phyloP scores from a whole-genome alignment of 257 asterid species.

The Fraxinus cuspidata region DNA sequence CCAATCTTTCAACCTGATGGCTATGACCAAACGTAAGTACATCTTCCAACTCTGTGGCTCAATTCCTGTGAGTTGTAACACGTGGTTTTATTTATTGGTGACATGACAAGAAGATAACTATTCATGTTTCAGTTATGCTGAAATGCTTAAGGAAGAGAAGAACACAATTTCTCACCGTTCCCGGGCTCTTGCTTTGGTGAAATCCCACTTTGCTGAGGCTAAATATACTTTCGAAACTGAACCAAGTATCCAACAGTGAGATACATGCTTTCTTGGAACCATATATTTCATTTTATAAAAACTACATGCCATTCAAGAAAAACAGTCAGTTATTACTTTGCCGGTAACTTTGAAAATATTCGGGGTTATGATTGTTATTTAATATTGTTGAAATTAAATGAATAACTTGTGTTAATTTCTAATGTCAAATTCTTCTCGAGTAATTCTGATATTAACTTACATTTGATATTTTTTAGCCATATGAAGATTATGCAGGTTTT shows the following conservation, averaged over 20 bases:
- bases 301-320: not conserved
- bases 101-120: conserved; percentile 11
- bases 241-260: conserved; percentile 28
- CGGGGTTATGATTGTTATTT: not conserved
- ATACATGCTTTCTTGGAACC: conserved; percentile 9
- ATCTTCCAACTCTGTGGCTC: not conserved
- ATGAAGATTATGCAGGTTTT: not conserved
- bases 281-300: not conserved
- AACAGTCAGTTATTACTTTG: not conserved
- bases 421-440: conserved; percentile 8
- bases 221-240: conserved; percentile 57
- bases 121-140: conserved; percentile 70
- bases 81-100: conserved; percentile 1
- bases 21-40: conserved; percentile 70
- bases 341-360: not conserved
- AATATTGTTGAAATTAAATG: not conserved
- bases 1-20: conserved; percentile 93
- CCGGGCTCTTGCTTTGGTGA: conserved; percentile 78
- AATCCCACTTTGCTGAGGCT: conserved; percentile 76
- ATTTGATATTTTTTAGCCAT: not conserved
- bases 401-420: not conserved
- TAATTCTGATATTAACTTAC: not conserved
- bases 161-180: conserved; percentile 88
- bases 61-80: not conserved
- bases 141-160: conserved; percentile 89